These are phyloP conservation scores for Pythium vanterpoolii DNA, from an alignment of 352 stramenopile species.

Conservation along the genomic window DNA sequence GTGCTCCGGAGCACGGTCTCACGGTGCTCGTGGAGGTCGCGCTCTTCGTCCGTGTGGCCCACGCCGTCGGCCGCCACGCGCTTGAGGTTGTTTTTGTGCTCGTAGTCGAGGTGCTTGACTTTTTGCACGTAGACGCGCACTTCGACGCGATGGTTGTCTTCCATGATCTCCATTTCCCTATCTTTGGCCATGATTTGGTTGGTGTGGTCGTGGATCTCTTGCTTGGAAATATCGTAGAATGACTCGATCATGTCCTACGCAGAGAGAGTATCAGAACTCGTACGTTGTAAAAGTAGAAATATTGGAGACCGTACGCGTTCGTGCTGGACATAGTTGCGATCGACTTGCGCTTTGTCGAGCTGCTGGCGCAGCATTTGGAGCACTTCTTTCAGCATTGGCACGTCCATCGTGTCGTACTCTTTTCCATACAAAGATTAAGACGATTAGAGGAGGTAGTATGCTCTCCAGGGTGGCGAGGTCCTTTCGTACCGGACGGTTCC, in stretches of 20 bases:
- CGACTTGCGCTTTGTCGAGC: slow-evolving; percentile 86
- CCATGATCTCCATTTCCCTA: slow-evolving; percentile 94
- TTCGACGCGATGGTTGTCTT: slow-evolving; percentile 94
- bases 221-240: slow-evolving; percentile 94
- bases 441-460: not conserved
- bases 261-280: not conserved
- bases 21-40: slow-evolving; percentile 59
- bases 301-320: slow-evolving; percentile 54
- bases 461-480: not conserved
- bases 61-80: slow-evolving; percentile 65
- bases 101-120: slow-evolving; percentile 94
- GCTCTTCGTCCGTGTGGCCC: slow-evolving; percentile 72
- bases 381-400: slow-evolving; percentile 91
- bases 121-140: slow-evolving; percentile 93
- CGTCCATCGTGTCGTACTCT: slow-evolving; percentile 93
- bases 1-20: slow-evolving; percentile 63
- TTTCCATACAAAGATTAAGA: not conserved
- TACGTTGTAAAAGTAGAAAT: not conserved
- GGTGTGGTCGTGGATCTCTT: slow-evolving; percentile 90
- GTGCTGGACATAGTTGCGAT: slow-evolving; percentile 95
- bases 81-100: slow-evolving; percentile 94
- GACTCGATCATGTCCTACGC: slow-evolving; percentile 92
- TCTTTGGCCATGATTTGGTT: slow-evolving; percentile 91
- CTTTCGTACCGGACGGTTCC: slow-evolving; percentile 61
- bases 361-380: slow-evolving; percentile 91